Percentiles rank a stretch among this genome's conserved stretches.
Conservation (phyloP, 1,139 yeast species). For the Williopsis jadinii region DNA sequence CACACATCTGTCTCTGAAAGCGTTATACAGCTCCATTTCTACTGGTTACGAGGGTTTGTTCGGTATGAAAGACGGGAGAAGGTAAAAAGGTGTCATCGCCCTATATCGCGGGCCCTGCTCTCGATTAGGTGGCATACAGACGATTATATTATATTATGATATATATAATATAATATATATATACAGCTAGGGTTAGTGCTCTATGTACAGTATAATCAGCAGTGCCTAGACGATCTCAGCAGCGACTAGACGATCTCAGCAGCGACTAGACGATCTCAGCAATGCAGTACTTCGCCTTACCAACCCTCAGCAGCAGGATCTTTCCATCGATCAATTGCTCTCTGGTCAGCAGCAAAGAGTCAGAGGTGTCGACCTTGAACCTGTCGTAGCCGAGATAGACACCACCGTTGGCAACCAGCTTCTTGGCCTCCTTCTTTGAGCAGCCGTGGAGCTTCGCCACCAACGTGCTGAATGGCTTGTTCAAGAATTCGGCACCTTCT, state of each 20-base stretch:
- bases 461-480: slow-evolving; percentile 29
- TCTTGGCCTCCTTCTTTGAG: slow-evolving; percentile 54
- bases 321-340: slow-evolving; percentile 51
- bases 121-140: background rate
- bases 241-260: no score
- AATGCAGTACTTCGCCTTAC: slow-evolving; percentile 62
- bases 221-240: no score
- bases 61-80: no score
- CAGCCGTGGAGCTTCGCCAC: slow-evolving; percentile 30
- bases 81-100: no score
- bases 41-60: no score
- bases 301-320: slow-evolving; percentile 62
- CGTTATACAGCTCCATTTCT: background rate
- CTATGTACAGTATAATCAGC: no score
- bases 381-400: slow-evolving; percentile 62
- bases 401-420: slow-evolving; percentile 65
- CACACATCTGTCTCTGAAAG: background rate
- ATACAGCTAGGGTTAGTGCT: slow-evolving; percentile 1
- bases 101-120: no score
- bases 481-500: slow-evolving; percentile 30
- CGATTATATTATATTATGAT: background rate
- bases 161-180: background rate
- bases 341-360: slow-evolving; percentile 38
- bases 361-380: slow-evolving; percentile 48
- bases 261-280: slow-evolving; percentile 32